phyloP scores from a whole-genome alignment of 495 filamentous ascomycete genomes.

The Bombardia bombarda region DNA sequence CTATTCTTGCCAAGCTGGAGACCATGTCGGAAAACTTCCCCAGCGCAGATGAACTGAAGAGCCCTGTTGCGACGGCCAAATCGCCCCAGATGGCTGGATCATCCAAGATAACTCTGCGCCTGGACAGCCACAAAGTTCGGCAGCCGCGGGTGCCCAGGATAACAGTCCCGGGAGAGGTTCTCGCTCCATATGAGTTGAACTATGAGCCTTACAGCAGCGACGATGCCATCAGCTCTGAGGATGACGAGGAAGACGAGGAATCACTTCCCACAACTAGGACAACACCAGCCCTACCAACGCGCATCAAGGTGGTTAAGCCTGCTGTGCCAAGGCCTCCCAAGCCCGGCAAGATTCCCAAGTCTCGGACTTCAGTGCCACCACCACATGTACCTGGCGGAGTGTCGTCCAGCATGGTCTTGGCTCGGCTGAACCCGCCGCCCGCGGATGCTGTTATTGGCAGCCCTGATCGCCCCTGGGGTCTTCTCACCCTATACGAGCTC shows the following conservation, averaged over 20 bases:
- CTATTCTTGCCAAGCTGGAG: conserved; percentile 75
- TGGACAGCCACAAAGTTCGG: conserved; percentile 46
- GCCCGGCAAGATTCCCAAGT: conserved; percentile 24
- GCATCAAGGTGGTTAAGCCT: conserved; percentile 34
- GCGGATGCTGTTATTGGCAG: conserved; percentile 67
- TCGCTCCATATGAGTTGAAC: conserved; percentile 48
- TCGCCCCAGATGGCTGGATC: conserved; percentile 51
- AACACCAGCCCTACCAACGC: conserved; percentile 25
- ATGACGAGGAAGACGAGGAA: conserved; percentile 25
- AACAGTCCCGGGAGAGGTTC: conserved; percentile 50
- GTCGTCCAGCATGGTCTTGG: conserved; percentile 76
- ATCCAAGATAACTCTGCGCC: conserved; percentile 55
- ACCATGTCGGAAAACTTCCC: conserved; percentile 55
- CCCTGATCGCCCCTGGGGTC: conserved; percentile 77
- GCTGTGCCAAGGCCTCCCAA: conserved; percentile 26
- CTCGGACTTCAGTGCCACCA: conserved; percentile 37
- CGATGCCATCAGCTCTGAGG: conserved; percentile 33
- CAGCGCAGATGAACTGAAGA: conserved; percentile 44
- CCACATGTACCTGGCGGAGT: conserved; percentile 50
- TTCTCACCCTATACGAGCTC: conserved; percentile 86
- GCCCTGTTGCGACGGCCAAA: conserved; percentile 32
- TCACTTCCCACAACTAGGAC: conserved; percentile 21
- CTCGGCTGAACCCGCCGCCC: conserved; percentile 69
- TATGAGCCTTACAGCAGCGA: conserved; percentile 42
- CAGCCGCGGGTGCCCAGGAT: conserved; percentile 37